A percentile compares a stretch with the other conserved stretches of the same genome.
Evolutionary conservation across 129 eudicot species (phyloP).

Genomic region (Flaveria brownii): DNA sequence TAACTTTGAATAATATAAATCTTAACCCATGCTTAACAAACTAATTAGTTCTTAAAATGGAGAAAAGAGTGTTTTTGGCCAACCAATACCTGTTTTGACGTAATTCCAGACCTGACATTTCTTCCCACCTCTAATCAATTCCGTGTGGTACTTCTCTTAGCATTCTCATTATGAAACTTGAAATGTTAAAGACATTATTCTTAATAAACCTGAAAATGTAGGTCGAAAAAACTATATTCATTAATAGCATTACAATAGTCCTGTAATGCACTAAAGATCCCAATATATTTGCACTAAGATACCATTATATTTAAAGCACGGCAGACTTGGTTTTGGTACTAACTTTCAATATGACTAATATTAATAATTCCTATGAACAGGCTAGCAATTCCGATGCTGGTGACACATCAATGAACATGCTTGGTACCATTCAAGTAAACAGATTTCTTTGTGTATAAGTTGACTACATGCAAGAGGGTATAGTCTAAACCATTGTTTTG

Average conservation of each 20-base stretch:
- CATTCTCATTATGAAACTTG: constrained; percentile 6
- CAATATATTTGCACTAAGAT: neutral
- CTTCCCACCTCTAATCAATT: neutral
- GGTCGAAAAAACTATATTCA: neutral
- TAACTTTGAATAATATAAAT: neutral
- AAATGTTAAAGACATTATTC: neutral
- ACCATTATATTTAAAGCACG: neutral
- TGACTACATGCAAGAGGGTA: constrained; percentile 1
- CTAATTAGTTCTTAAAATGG: no score
- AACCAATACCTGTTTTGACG: neutral
- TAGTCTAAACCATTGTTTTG: neutral
- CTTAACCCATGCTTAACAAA: no score
- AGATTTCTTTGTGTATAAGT: constrained; percentile 3
- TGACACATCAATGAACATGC: constrained; percentile 80
- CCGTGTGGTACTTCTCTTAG: neutral
- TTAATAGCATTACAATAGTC: neutral
- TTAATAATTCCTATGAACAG: constrained; percentile 39
- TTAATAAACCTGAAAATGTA: neutral
- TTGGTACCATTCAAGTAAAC: constrained; percentile 84
- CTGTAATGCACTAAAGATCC: neutral
- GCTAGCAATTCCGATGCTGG: constrained; percentile 43
- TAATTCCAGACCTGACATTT: neutral
- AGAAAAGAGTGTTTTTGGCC: no score
- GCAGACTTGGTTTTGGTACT: neutral
- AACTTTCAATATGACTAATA: neutral